phyloP scores from a whole-genome alignment of 139 green algal species.

The Asterochloris erici region DNA sequence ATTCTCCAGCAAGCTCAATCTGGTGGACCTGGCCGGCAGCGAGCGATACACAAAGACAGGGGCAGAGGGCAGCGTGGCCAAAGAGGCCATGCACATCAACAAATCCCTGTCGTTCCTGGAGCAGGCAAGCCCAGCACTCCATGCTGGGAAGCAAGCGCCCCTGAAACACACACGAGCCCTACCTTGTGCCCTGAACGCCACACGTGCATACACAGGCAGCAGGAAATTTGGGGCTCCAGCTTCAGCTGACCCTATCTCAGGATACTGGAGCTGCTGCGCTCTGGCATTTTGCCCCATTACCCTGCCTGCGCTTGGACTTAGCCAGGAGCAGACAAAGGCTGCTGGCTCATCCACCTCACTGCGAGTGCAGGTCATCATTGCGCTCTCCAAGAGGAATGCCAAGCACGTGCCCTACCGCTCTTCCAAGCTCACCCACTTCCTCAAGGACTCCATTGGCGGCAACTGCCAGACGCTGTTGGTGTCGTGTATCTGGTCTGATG shows the following conservation, averaged over 20 bases:
- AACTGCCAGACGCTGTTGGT: conserved; percentile 44
- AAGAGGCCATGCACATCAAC: conserved; percentile 97
- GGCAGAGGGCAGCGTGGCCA: conserved; percentile 79
- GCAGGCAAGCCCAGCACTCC: conserved; percentile 3
- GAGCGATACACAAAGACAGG: conserved; percentile 91
- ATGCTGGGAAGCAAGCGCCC: no score
- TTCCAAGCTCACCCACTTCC: conserved; percentile 91
- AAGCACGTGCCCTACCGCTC: conserved; percentile 44
- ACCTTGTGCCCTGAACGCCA: no score
- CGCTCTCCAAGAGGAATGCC: conserved; percentile 13
- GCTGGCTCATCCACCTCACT: neutral
- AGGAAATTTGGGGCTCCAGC: no score
- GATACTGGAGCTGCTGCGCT: no score
- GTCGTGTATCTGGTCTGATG: conserved; percentile 36
- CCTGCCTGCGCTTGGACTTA: neutral
- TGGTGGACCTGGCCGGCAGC: conserved; percentile 92
- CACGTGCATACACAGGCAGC: no score
- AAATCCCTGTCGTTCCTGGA: conserved; percentile 62
- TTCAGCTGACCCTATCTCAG: no score
- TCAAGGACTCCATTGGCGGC: conserved; percentile 67
- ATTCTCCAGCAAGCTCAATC: conserved; percentile 91
- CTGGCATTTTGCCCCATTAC: no score
- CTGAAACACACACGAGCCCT: no score
- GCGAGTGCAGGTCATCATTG: conserved; percentile 17
- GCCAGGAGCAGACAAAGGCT: neutral